Evolutionary conservation across 768 basidiomycete species (phyloP).

Genomic region (Rhodotorula graminis): DNA sequence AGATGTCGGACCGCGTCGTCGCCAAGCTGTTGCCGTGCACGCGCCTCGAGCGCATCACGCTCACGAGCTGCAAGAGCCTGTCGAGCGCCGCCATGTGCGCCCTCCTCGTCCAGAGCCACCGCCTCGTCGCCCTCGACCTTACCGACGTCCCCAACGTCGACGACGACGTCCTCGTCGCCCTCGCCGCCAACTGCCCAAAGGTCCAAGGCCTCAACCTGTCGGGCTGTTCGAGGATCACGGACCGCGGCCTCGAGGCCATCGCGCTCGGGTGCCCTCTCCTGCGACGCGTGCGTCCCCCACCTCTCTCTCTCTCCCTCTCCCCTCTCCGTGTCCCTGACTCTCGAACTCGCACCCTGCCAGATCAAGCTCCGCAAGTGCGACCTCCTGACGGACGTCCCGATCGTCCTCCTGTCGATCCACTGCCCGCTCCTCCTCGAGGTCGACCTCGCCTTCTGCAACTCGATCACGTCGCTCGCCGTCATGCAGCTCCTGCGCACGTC

Average conservation of each 20-base stretch:
- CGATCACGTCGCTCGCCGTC: constrained; percentile 69
- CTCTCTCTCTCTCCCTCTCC: background rate
- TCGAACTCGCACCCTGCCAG: too few species aligned
- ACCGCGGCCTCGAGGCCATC: constrained; percentile 68
- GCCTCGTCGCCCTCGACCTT: constrained; percentile 86
- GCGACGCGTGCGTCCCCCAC: constrained; percentile 56
- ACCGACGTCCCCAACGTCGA: constrained; percentile 76
- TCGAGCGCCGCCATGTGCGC: constrained; percentile 69
- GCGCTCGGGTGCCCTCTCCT: constrained; percentile 70
- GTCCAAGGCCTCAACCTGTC: constrained; percentile 89
- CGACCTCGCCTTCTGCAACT: constrained; percentile 78
- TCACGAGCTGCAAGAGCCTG: constrained; percentile 75
- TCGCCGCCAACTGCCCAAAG: constrained; percentile 69
- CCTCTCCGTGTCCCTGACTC: too few species aligned
- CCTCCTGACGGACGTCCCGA: constrained; percentile 66
- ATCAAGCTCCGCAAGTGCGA: constrained; percentile 81
- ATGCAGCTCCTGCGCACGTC: constrained; percentile 79
- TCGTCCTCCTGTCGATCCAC: constrained; percentile 67
- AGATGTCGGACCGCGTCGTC: constrained; percentile 70
- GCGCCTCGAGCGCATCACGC: constrained; percentile 83
- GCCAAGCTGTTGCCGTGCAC: constrained; percentile 65
- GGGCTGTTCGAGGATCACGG: constrained; percentile 74
- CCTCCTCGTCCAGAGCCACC: constrained; percentile 64
- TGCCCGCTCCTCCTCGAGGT: constrained; percentile 89
- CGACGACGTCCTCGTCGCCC: constrained; percentile 67